Percentiles rank a stretch among this genome's conserved stretches.
Evolutionary conservation across 441 rosid genomes (phyloP).

Genomic region (Hura crepitans): DNA sequence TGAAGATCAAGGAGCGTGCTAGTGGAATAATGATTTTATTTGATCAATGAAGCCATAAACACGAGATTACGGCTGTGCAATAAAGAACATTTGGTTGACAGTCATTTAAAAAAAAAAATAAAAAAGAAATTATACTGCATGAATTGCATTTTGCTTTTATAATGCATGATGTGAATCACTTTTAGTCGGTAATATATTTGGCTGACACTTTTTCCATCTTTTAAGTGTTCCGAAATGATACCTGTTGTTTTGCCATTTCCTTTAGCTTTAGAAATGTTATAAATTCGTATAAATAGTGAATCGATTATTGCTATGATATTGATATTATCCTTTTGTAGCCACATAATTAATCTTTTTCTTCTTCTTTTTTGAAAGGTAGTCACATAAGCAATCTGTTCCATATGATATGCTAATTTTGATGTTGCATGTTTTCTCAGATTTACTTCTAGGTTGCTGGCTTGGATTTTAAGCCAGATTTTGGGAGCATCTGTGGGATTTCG

Average conservation of each 20-base stretch:
- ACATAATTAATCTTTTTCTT: no score
- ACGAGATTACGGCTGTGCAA: not conserved
- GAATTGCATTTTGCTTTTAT: not conserved
- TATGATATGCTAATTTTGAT: constrained; percentile 17
- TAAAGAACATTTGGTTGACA: not conserved
- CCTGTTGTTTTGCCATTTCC: no score
- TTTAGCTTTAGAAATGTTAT: not conserved
- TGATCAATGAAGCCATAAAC: not conserved
- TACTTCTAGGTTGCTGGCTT: constrained; percentile 79
- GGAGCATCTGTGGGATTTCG: constrained; percentile 82
- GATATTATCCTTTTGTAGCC: no score
- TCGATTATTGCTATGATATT: no score
- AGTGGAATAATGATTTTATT: not conserved
- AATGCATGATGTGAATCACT: no score
- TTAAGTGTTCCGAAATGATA: not conserved
- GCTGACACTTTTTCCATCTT: not conserved
- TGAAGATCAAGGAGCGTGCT: not conserved
- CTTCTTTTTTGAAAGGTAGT: no score
- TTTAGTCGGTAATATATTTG: no score
- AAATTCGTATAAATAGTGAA: not conserved
- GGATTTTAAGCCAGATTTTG: constrained; percentile 71
- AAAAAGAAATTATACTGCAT: constrained; percentile 1
- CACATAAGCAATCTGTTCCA: not conserved
- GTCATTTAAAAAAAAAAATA: no score
- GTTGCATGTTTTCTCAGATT: constrained; percentile 46